phyloP scores from a whole-genome alignment of 768 basidiomycete genomes.

The Suillus clintonianus region DNA sequence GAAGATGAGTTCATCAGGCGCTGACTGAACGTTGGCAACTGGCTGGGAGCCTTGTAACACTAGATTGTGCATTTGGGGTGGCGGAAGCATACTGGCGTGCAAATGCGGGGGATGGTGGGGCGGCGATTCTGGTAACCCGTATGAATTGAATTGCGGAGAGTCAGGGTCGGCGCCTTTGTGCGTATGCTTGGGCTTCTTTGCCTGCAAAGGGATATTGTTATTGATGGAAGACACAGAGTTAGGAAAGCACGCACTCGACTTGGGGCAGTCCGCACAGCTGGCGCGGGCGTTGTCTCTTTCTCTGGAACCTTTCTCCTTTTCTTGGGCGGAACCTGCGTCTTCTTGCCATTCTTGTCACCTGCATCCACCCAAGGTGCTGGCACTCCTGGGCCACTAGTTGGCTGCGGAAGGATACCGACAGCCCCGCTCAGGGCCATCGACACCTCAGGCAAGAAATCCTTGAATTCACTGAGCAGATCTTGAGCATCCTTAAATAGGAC shows the following conservation, averaged over 20 bases:
- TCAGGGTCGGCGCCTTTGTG: conserved; percentile 63
- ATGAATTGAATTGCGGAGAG: conserved; percentile 45
- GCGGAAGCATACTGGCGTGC: conserved; percentile 30
- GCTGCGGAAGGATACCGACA: conserved; percentile 53
- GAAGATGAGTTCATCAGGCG: conserved; percentile 83
- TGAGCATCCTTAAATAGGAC: conserved; percentile 79
- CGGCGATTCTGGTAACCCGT: conserved; percentile 44
- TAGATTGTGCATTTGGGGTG: conserved; percentile 26
- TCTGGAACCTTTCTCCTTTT: conserved; percentile 65
- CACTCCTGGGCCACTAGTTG: conserved; percentile 37
- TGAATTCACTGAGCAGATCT: conserved; percentile 80
- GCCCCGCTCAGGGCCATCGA: conserved; percentile 45
- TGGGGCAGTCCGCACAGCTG: conserved; percentile 48
- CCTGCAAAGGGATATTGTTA: conserved; percentile 32
- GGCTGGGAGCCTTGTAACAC: conserved; percentile 21
- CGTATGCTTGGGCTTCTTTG: conserved; percentile 64
- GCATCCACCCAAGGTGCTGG: conserved; percentile 43
- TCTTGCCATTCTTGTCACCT: conserved; percentile 44
- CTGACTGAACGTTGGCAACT: conserved; percentile 29
- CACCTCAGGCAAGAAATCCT: conserved; percentile 75
- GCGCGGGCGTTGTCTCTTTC: conserved; percentile 67
- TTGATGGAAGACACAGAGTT: background rate
- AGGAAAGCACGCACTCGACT: conserved; percentile 44
- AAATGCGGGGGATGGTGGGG: conserved; percentile 27
- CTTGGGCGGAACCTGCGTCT: conserved; percentile 45